Evolutionary conservation across 2,329 filamentous ascomycete genomes (phyloP), one percentile per base, ranked within the genome.

Genomic region (Metarhizium sp.): DNA sequence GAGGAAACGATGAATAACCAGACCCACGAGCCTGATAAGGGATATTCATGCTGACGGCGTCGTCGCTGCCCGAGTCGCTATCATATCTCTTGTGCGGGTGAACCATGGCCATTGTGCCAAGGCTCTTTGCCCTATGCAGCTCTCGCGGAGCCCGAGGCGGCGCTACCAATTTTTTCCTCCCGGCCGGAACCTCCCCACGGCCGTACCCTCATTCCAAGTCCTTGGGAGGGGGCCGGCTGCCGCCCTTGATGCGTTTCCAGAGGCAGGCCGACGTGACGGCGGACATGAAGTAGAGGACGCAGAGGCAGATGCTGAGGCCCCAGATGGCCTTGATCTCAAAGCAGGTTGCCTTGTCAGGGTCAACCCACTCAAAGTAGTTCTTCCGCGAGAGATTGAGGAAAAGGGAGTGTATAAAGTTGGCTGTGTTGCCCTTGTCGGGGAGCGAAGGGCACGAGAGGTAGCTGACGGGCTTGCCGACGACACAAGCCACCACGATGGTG

Each of bases 301-400:
- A 90, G 51, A 95, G 79, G 4, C 85, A 85, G 69, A 96, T 92
- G 68, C 84, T 82, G 58, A 96, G 72, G 1, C 90, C 91, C 92
- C 91, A 96, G 61, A 94, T 82, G 16, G 87, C 82, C 78, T 95
- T 95, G 69, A 91, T 84, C 75, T 94, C 85, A 65, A 85, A 84
- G 74, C 92, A 96, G 55, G 88, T 87, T 18, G 79, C 69, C 68
- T 77, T 77, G 62, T 76, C 77, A 4, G 75, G 73, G 54, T 76
- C 75, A 25, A 78, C 75, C 70, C 80, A 79, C 48, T 74, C 66
- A 53, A 76, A 72, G 43, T 60, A 59, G 59, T 63, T 61, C 51
- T 62, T 58, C 55, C 63, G 63, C n/a, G 64, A 59, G 55, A 70
- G 66, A 60, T 78, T 72, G 64, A 70, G 69, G 59, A 69, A 68